phyloP scores from a whole-genome alignment of 2,329 filamentous ascomycete genomes.

The Cylindrodendrum hubeiense region DNA sequence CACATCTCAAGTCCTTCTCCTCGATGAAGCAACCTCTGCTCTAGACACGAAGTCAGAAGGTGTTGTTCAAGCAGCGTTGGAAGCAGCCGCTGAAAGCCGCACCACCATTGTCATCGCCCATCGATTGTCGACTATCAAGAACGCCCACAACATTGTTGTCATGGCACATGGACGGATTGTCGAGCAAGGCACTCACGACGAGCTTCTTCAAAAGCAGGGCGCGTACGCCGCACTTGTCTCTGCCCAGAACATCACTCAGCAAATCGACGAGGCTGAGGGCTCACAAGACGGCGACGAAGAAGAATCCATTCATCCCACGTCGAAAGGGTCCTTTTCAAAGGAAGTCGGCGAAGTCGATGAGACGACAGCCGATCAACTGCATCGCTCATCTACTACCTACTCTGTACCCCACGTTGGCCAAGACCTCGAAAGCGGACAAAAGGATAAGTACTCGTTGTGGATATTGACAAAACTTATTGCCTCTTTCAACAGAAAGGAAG shows the following conservation, averaged over 20 bases:
- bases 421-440: background rate
- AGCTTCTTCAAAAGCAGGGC: slow-evolving; percentile 49
- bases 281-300: background rate
- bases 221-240: slow-evolving; percentile 23
- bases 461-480: slow-evolving; percentile 13
- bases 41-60: slow-evolving; percentile 40
- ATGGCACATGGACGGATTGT: slow-evolving; percentile 65
- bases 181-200: slow-evolving; percentile 70
- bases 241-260: slow-evolving; percentile 15
- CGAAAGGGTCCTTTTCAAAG: background rate
- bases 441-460: background rate
- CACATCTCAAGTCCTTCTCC: slow-evolving; percentile 19
- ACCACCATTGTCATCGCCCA: slow-evolving; percentile 73
- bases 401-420: background rate
- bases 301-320: background rate
- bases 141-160: slow-evolving; percentile 72
- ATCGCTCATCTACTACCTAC: background rate
- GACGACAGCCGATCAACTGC: background rate
- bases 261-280: background rate
- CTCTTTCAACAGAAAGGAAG: slow-evolving; percentile 21
- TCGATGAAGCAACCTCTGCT: slow-evolving; percentile 34
- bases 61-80: slow-evolving; percentile 62
- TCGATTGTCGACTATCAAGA: slow-evolving; percentile 68
- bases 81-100: slow-evolving; percentile 61
- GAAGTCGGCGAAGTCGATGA: background rate